Evolutionary conservation across 1,284 basidiomycete species (phyloP).

Genomic region (Sanghuangporus baumii): DNA sequence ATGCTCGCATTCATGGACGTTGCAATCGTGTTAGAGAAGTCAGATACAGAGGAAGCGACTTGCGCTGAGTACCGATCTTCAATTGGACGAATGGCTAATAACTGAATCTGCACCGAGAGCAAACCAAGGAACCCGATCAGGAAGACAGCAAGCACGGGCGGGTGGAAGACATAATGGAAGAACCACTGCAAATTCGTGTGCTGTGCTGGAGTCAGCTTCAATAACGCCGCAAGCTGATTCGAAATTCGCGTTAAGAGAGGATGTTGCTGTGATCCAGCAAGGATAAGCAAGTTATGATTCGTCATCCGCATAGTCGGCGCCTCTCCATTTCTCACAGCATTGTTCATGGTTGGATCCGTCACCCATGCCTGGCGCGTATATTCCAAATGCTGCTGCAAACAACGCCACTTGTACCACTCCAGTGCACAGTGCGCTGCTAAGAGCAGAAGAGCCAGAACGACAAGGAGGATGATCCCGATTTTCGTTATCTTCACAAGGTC

Average conservation of each 20-base stretch:
- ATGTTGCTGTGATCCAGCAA: constrained; percentile 60
- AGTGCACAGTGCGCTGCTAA: constrained; percentile 59
- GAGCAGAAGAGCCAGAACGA: constrained; percentile 56
- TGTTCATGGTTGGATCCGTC: constrained; percentile 57
- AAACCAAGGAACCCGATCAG: constrained; percentile 88
- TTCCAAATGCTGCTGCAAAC: constrained; percentile 56
- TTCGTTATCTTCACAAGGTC: constrained; percentile 74
- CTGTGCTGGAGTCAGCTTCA: constrained; percentile 52
- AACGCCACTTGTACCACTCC: constrained; percentile 80
- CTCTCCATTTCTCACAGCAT: constrained; percentile 29
- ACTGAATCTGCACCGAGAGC: constrained; percentile 83
- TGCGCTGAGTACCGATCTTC: constrained; percentile 56
- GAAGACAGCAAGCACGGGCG: constrained; percentile 84
- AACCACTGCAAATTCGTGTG: constrained; percentile 74
- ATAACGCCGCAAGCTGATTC: constrained; percentile 42
- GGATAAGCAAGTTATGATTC: constrained; percentile 71
- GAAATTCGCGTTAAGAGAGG: constrained; percentile 65
- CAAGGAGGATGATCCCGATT: constrained; percentile 70
- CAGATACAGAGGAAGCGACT: constrained; percentile 52
- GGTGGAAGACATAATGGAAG: constrained; percentile 84
- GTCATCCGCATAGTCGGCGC: constrained; percentile 54
- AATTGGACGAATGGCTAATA: constrained; percentile 69
- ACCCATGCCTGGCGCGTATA: constrained; percentile 70
- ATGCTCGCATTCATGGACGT: constrained; percentile 75
- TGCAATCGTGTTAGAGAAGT: constrained; percentile 70